Evolutionary conservation across 2,329 filamentous ascomycete species (phyloP), one percentile per base, ranked within the genome.

Genomic region (Pseudogymnoascus sp.): DNA sequence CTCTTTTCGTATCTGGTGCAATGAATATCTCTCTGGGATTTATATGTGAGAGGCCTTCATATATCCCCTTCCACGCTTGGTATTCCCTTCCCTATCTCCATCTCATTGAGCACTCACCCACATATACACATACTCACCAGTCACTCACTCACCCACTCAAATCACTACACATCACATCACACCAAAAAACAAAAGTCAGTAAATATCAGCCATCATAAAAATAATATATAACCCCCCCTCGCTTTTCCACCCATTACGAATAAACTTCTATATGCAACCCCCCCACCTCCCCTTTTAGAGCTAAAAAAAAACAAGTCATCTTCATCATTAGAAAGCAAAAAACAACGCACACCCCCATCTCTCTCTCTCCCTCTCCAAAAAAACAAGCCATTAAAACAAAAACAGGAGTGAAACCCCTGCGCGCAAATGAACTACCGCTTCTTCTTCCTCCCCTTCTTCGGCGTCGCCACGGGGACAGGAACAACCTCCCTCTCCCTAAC

Each of bases 391-490:
- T 31, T 31, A 31, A 31, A 31, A 31, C 28, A 31, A 31, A 31
- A 31, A 31, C 13, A n/a, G 36, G 36, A 6, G 14, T 14, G 13
- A n/a, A 37, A 13, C 36, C 36, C 36, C 36, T 6, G 34, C 13
- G 5, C 4, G 14, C 5, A 37, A 39, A 16, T 4, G 21, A 48
- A 25, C 31, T 34, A 34, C 31, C 43, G 43, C 43, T 48, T 48
- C 43, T 48, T 48, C 43, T 48, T 48, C 43, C 43, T 48, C 43
- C 43, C 43, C 43, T 48, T 48, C 43, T 48, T 48, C 43, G 43
- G 43, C 43, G 43, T 48, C 43, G 19, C 43, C 43, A 48, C 43
- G 0, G 21, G 43, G 1, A 21, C 41, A 23, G 41, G 41, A 0
- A 25, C 43, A 48, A 48, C 13, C 43, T 48, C 43, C 43, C 43